Conservation (phyloP, 2,329 filamentous ascomycete genomes). For the Trichocomaceae sp. region DNA sequence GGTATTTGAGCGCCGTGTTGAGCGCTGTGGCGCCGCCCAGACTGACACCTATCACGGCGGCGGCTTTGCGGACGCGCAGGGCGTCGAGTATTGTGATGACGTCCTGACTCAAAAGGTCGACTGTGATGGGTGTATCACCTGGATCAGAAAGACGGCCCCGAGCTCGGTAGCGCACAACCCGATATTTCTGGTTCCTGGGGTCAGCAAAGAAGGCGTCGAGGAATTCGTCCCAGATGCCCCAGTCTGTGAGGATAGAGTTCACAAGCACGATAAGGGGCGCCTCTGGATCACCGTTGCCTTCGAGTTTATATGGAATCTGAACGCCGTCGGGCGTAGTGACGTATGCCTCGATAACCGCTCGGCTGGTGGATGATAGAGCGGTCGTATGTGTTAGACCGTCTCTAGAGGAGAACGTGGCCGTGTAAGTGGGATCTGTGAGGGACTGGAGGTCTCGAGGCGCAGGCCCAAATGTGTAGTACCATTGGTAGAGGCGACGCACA, state of each 20-base stretch:
- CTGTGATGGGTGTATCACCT: conserved; percentile 43
- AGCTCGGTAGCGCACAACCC: conserved; percentile 69
- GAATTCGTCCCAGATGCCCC: conserved; percentile 75
- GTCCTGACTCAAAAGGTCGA: conserved; percentile 64
- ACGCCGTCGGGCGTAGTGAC: conserved; percentile 64
- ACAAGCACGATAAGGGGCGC: conserved; percentile 68
- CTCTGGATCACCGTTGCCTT: conserved; percentile 59
- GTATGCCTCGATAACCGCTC: conserved; percentile 58
- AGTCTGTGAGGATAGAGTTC: conserved; percentile 73
- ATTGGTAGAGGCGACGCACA: conserved; percentile 56
- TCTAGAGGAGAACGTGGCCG: conserved; percentile 48
- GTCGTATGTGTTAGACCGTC: conserved; percentile 53
- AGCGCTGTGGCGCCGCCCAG: conserved; percentile 75
- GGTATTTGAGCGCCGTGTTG: conserved; percentile 63
- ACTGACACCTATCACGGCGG: conserved; percentile 67
- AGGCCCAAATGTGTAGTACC: conserved; percentile 75
- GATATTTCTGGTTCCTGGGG: conserved; percentile 53
- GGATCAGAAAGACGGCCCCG: conserved; percentile 56
- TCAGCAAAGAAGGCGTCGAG: conserved; percentile 53
- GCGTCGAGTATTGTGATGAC: conserved; percentile 60
- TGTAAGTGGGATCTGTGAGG: conserved; percentile 43
- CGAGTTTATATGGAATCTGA: conserved; percentile 64
- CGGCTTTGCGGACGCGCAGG: conserved; percentile 60
- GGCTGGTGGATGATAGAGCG: conserved; percentile 35
- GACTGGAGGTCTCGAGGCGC: conserved; percentile 62